Evolutionary conservation across 2,329 filamentous ascomycete genomes (phyloP).

Genomic region (Colletotrichum sublineola): DNA sequence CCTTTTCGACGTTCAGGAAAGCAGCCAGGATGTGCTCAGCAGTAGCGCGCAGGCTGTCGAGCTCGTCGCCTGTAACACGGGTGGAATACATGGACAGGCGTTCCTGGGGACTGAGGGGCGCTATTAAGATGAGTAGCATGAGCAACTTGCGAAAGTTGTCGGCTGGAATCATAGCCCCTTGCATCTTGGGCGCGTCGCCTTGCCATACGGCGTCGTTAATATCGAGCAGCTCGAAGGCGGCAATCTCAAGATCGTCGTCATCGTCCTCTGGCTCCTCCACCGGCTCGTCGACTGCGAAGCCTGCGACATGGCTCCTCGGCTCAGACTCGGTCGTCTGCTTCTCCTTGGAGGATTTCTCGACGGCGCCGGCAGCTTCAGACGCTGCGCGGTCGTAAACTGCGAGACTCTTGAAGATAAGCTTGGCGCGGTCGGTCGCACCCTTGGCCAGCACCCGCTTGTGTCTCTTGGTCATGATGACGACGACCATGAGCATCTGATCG

Average conservation of each 20-base stretch:
- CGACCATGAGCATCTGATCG: constrained; percentile 78
- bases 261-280: constrained; percentile 63
- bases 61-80: constrained; percentile 66
- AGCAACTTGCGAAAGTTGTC: constrained; percentile 80
- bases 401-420: constrained; percentile 78
- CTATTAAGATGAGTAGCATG: constrained; percentile 76
- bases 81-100: constrained; percentile 72
- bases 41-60: constrained; percentile 70
- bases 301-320: constrained; percentile 47
- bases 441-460: constrained; percentile 73
- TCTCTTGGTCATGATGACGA: constrained; percentile 79
- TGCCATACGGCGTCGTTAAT: constrained; percentile 72
- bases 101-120: constrained; percentile 75
- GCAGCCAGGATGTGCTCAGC: constrained; percentile 76
- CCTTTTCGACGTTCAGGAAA: constrained; percentile 75
- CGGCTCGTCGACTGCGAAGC: constrained; percentile 62
- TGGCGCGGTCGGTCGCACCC: constrained; percentile 69
- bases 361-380: constrained; percentile 49
- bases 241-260: constrained; percentile 75
- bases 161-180: constrained; percentile 77
- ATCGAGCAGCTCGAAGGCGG: constrained; percentile 77
- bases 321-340: constrained; percentile 36
- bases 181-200: constrained; percentile 63
- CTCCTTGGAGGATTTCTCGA: constrained; percentile 21
- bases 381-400: constrained; percentile 77